Evolutionary conservation across 257 asterid species (phyloP).

Genomic region (Nicotiana benthamiana): DNA sequence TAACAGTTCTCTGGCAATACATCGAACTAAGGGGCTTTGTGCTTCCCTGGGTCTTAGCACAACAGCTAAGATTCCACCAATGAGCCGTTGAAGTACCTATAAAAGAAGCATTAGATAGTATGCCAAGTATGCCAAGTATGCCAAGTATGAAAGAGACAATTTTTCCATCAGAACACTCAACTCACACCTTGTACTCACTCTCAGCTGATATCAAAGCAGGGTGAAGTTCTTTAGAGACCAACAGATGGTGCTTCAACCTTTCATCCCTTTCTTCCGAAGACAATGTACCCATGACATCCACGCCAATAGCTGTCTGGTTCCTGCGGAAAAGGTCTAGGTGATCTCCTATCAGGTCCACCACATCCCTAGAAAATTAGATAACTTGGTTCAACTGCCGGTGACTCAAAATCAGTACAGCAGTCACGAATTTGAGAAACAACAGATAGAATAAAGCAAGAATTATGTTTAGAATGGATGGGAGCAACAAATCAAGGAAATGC

Average conservation of each 20-base stretch:
- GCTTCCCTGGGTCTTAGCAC: slow-evolving; percentile 94
- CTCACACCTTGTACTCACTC: slow-evolving; percentile 99
- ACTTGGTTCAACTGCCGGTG: slow-evolving; percentile 9
- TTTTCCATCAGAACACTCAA: slow-evolving; percentile 46
- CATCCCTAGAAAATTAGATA: slow-evolving; percentile 50
- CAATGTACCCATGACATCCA: slow-evolving; percentile 91
- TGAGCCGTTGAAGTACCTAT: slow-evolving; percentile 89
- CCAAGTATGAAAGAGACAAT: slow-evolving; percentile 14
- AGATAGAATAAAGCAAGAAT: not conserved
- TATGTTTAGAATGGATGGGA: not conserved
- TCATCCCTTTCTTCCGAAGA: slow-evolving; percentile 99
- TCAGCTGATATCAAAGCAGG: slow-evolving; percentile 96
- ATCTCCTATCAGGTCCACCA: slow-evolving; percentile 73
- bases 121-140: slow-evolving; percentile 11
- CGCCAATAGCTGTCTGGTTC: slow-evolving; percentile 83
- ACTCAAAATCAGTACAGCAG: slow-evolving; percentile 1
- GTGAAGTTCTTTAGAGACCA: slow-evolving; percentile 86
- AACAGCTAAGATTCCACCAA: slow-evolving; percentile 82
- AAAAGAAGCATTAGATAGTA: slow-evolving; percentile 23
- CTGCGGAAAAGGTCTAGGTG: slow-evolving; percentile 92
- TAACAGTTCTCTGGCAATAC: slow-evolving; percentile 90
- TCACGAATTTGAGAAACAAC: not conserved
- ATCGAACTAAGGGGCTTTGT: slow-evolving; percentile 83
- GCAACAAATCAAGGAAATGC: not conserved
- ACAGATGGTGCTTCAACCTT: slow-evolving; percentile 81